Base-by-base conservation (phyloP, 768 basidiomycete species). In the Suillus decipiens region DNA sequence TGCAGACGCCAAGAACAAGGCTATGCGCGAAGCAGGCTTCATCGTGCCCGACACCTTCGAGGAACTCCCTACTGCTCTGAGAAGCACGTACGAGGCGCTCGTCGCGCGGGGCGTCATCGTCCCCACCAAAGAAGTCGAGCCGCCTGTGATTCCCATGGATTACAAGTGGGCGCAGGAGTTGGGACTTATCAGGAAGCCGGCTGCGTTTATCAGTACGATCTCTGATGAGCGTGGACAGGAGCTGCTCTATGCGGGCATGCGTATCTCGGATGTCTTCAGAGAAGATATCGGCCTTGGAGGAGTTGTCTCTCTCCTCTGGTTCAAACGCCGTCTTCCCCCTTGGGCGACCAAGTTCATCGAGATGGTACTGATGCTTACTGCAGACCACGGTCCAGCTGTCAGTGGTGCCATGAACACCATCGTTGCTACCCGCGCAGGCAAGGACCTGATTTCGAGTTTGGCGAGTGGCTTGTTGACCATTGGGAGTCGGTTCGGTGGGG, bases 111-210 rank as follows among this genome's bases (percentile, higher is more conserved):
- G 95, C 39, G 71, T 78, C 36, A 86, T 99, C 76, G 76, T 80
- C 41, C 88, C 87, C 67, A 82, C 88, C 81, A 70, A 78, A 42
- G 96, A 99, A 82, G 81, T 88, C 61, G 92, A 95, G 28, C 95
- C 96, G 5, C 96, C 96, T 11, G 88, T 92, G 62, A 98, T 99
- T 74, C 96, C 96, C n/a, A 98, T 99, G 94, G 96, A 99, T 80
- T 99, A 98, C 89, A 98, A 99, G 84, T 98, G 96, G 96, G 96
- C 96, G 95, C 96, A 99, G 95, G 45, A 47, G 80, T 89, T 98
- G 61, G 96, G 96, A 62, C 88, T 99, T 74, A 96, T 99, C 81
- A 90, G 96, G 75, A 99, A 98, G 81, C 97, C 96, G 22, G 96
- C 96, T 43, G 95, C 97, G 3, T 97, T 96, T 84, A 96, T 97